Percentiles rank a stretch among this genome's conserved stretches.
phyloP scores from a whole-genome alignment of 1,139 yeast genomes.

The Suhomyces anneliseae region DNA sequence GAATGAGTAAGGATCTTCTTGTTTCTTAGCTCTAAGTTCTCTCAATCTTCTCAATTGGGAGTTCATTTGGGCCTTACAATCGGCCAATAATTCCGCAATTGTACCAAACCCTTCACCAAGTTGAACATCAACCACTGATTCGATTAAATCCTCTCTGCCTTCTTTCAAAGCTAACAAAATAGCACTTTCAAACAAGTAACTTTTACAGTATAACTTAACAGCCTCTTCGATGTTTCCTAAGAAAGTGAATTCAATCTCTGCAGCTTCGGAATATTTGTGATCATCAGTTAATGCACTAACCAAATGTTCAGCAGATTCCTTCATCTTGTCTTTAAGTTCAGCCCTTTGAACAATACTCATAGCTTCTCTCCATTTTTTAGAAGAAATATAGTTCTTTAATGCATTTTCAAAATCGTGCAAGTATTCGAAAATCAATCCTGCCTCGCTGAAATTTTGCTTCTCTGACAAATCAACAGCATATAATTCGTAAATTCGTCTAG shows the following conservation, averaged over 20 bases:
- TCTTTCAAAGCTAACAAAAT: slow-evolving; percentile 58
- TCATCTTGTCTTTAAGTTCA: slow-evolving; percentile 36
- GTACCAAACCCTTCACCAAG: slow-evolving; percentile 86
- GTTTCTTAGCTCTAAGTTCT: slow-evolving; percentile 80
- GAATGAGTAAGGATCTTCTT: slow-evolving; percentile 80
- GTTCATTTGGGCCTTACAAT: slow-evolving; percentile 79
- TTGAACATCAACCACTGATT: slow-evolving; percentile 65
- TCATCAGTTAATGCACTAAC: slow-evolving; percentile 62
- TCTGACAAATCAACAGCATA: slow-evolving; percentile 65
- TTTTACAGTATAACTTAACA: slow-evolving; percentile 68
- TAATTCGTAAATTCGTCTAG: slow-evolving; percentile 52
- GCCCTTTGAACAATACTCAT: slow-evolving; percentile 53
- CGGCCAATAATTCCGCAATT: slow-evolving; percentile 86
- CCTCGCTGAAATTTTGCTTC: slow-evolving; percentile 59
- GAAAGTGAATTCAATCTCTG: slow-evolving; percentile 66
- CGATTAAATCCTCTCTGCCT: slow-evolving; percentile 47
- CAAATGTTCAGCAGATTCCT: slow-evolving; percentile 55
- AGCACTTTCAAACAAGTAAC: slow-evolving; percentile 75
- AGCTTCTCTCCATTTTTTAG: slow-evolving; percentile 86
- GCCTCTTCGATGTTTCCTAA: slow-evolving; percentile 64
- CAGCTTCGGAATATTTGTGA: slow-evolving; percentile 82
- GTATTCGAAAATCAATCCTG: slow-evolving; percentile 77
- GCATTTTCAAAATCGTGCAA: slow-evolving; percentile 61
- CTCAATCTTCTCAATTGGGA: slow-evolving; percentile 84
- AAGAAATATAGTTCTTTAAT: slow-evolving; percentile 63